Evolutionary conservation across 306 rosid genomes (phyloP), one percentile per base, ranked within the genome.

Genomic region (Medicago arabica): DNA sequence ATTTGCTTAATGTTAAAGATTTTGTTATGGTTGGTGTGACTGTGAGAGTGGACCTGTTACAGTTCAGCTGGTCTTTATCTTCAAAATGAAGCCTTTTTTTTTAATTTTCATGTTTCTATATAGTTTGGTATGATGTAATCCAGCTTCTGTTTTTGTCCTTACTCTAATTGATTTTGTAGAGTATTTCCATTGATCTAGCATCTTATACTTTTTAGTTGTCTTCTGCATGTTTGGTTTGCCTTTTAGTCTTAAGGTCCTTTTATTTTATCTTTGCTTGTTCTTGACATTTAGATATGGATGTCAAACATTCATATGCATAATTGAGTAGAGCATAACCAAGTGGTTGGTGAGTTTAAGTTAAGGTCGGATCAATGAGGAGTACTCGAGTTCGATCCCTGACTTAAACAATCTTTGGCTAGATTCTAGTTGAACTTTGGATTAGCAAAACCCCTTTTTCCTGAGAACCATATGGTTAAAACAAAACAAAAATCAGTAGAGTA

Each of bases 1-100:
- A 89, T 69, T 86, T 85, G 93, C 97, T 87, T 92, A 73, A 82
- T 82, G 84, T 88, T 82, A 38, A 92, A 92, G 95, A 81, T 66
- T 92, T 77, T 77, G 78, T 88, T 67, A 89, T 89, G 81, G 90
- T 89, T 88, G 97, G 90, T 92, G 67, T 61, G 67, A 61, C 12
- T 61, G 41, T 31, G 86, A 85, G 89, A 82, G 83, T 73, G 90
- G 85, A 85, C 91, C 83, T 83, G 73, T 83, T 86, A 78, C 85
- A 81, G 83, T 86, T 84, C 85, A 80, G 78, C 75, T 43, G 83
- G 83, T 77, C 81, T 86, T 79, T 86, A 63, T 80, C 93, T 92
- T 92, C 83, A 84, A 81, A 59, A 67, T 58, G 76, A 92, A 89
- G 97, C 82, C 61, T 88, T 88, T 81, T 88, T 88, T 81, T 80